A percentile compares a stretch with the other conserved stretches of the same genome.
Conservation (phyloP, 2,329 filamentous ascomycete species). For the Tolypocladium cylindrosporum region DNA sequence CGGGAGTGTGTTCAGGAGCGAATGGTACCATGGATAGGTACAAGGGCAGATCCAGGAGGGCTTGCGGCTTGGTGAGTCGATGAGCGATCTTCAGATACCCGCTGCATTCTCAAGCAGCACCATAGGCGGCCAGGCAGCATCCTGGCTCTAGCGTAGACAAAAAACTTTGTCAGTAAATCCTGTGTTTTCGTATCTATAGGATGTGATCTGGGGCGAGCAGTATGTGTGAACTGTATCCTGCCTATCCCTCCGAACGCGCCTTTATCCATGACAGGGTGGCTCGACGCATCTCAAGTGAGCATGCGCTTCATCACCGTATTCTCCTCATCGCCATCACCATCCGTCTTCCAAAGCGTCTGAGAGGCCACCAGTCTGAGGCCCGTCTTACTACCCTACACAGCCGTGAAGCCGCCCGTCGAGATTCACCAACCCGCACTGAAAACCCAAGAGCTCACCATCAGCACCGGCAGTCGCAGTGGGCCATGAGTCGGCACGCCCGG, state of each 20-base stretch:
- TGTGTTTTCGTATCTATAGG: too few relatives aligned
- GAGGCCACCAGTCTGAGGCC: too few relatives aligned
- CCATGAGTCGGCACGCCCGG: background rate
- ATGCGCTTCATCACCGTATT: too few relatives aligned
- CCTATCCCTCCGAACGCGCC: too few relatives aligned
- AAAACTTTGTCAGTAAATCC: too few relatives aligned
- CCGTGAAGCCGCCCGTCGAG: background rate
- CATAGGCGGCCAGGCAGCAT: background rate
- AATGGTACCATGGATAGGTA: background rate
- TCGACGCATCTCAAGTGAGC: too few relatives aligned
- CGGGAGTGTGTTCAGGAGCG: background rate
- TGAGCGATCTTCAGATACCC: background rate
- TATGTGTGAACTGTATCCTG: too few relatives aligned
- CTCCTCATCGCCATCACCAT: background rate
- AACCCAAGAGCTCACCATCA: background rate
- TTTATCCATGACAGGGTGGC: too few relatives aligned
- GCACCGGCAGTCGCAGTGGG: background rate
- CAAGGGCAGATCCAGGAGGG: background rate
- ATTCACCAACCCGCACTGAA: background rate
- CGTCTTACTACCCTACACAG: background rate
- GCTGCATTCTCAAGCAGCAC: background rate
- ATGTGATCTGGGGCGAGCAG: too few relatives aligned
- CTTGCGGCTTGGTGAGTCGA: background rate
- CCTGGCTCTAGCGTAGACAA: background rate
- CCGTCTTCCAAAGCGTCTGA: background rate